These are phyloP conservation scores for Vanilla planifolia DNA, from an alignment of 106 monocot genomes.

Conservation along the genomic window DNA sequence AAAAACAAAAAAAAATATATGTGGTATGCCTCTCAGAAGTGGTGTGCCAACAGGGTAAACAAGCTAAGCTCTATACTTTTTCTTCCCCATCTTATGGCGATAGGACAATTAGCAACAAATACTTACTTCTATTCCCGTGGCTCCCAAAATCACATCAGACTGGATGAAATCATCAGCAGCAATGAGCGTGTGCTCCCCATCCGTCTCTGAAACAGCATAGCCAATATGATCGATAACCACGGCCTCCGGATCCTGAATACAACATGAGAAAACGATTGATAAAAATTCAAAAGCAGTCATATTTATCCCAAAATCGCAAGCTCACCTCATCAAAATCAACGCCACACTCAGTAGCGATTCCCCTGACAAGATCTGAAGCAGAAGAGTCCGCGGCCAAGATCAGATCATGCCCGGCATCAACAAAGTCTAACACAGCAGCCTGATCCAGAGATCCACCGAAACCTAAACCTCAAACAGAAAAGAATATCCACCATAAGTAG, in stretches of 20 bases:
- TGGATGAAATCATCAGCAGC: slow-evolving; percentile 70
- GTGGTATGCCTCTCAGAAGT: no score
- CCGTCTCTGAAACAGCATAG: slow-evolving; percentile 63
- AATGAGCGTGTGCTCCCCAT: slow-evolving; percentile 84
- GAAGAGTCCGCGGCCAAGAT: slow-evolving; percentile 68
- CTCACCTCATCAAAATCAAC: slow-evolving; percentile 92
- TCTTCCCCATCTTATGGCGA: no score
- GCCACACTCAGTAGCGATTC: slow-evolving; percentile 84
- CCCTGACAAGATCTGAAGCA: slow-evolving; percentile 74
- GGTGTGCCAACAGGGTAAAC: no score
- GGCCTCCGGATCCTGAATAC: slow-evolving; percentile 53
- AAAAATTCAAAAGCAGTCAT: slow-evolving; percentile 1
- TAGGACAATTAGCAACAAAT: not conserved
- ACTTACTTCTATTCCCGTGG: slow-evolving; percentile 65
- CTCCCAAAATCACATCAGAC: slow-evolving; percentile 75
- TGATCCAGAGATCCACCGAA: slow-evolving; percentile 82
- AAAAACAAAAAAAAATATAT: no score
- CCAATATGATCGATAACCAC: slow-evolving; percentile 75
- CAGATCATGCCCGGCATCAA: slow-evolving; percentile 82
- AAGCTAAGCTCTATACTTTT: no score
- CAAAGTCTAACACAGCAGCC: slow-evolving; percentile 69
- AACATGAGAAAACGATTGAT: not conserved
- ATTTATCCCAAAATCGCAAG: not conserved
- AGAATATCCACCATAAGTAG: not conserved
- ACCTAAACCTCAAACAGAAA: slow-evolving; percentile 27